These are phyloP conservation scores for Aspergillus biplanus DNA, from an alignment of 495 filamentous ascomycete genomes.

Conservation along the genomic window DNA sequence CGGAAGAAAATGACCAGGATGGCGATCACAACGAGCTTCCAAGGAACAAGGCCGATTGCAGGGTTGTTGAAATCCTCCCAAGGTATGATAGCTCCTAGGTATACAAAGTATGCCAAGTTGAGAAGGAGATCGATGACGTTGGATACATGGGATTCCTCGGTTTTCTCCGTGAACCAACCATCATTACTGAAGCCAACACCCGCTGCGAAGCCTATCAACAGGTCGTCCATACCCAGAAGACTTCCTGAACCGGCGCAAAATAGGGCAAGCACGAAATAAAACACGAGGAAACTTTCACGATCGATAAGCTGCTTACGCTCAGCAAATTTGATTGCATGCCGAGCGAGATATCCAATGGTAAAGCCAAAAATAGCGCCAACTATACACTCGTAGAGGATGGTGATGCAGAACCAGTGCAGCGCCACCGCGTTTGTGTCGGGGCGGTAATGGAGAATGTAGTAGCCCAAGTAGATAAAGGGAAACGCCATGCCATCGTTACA, in stretches of 20 bases:
- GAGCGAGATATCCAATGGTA: conserved; percentile 80
- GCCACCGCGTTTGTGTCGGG: conserved; percentile 68
- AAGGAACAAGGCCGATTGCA: conserved; percentile 73
- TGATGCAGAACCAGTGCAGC: conserved; percentile 86
- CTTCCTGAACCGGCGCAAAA: conserved; percentile 96
- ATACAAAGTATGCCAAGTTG: conserved; percentile 98
- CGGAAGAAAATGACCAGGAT: conserved; percentile 94
- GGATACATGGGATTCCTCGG: conserved; percentile 96
- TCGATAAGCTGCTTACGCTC: conserved; percentile 88
- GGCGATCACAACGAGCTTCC: conserved; percentile 87
- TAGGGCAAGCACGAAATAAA: conserved; percentile 96
- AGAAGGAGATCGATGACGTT: conserved; percentile 98
- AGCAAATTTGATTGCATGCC: conserved; percentile 88
- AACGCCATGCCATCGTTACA: conserved; percentile 99
- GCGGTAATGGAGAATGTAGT: conserved; percentile 85
- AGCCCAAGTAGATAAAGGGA: conserved; percentile 91
- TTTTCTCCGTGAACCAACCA: conserved; percentile 98
- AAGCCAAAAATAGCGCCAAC: conserved; percentile 92
- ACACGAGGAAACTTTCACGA: conserved; percentile 95
- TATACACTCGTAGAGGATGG: conserved; percentile 94
- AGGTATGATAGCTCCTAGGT: conserved; percentile 94
- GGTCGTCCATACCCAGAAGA: conserved; percentile 89
- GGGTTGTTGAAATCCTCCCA: conserved; percentile 84
- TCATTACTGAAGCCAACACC: conserved; percentile 99
- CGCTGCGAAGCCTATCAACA: conserved; percentile 93